Evolutionary conservation across 2,329 filamentous ascomycete genomes (phyloP), one percentile per base, ranked within the genome.

Genomic region (Blastomyces percursus): DNA sequence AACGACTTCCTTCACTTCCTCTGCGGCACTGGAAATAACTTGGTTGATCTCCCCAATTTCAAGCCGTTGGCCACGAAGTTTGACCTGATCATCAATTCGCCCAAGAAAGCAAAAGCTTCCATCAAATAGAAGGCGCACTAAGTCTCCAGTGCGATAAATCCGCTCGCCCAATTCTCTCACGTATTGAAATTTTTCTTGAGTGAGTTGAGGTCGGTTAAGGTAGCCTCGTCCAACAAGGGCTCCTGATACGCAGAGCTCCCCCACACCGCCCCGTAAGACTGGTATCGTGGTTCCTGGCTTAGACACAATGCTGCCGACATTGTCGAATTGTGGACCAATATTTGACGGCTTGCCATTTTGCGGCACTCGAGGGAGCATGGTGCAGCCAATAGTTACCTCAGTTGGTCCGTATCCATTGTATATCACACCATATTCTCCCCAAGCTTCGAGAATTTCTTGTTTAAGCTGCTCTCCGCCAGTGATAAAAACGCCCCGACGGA

Each of bases 321-420:
- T 96, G 67, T 87, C 84, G 67, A 96, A 96, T 66, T 91, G 89
- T 32, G 81, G 82, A 0, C 92, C 92, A 67, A 96, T 96, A 69
- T 96, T 96, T 12, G 90, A 89, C 0, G 92, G 85, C 38, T 91
- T 88, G 0, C 90, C 91, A 66, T 88, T 89, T 24, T 78, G 74
- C 0, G 90, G 89, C 8, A 96, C 90, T 42, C 89, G 82, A n/a
- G 87, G 86, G 68, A 88, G 92, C 82, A 94, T 95, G 0, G 92
- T 96, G 44, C 92, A 89, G 5, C 92, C 92, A 66, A 96, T 96
- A 0, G 92, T 96, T 0, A 90, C 89, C 73, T 96, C 93, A 0
- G 92, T 96, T 0, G 92, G 93, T 0, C 92, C 92, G 67, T 96
- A 91, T 2, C 91, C 91, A 69, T 96, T 96, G 78, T 96, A 93